Percentiles rank a stretch among this genome's conserved stretches.
These are phyloP conservation scores for Chaetoceros tenuissimus DNA, from an alignment of 108 stramenopile genomes.

Conservation along the genomic window DNA sequence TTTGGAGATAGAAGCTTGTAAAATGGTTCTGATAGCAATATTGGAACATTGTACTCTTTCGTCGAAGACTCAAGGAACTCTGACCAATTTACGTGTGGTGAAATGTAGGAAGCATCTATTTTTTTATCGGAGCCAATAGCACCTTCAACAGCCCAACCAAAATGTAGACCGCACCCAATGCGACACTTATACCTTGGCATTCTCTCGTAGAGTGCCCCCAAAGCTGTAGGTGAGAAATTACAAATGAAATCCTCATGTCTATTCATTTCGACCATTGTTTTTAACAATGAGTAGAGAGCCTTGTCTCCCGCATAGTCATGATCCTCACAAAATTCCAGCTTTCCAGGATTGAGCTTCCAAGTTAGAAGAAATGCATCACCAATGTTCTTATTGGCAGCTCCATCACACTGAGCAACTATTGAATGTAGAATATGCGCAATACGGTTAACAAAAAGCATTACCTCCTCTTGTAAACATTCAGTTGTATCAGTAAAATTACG, in stretches of 20 bases:
- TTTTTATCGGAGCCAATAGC: constrained; percentile 68
- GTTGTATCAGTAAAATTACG: constrained; percentile 76
- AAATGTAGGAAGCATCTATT: constrained; percentile 75
- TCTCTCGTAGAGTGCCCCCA: constrained; percentile 40
- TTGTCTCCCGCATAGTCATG: constrained; percentile 36
- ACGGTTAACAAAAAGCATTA: constrained; percentile 74
- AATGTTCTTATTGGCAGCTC: constrained; percentile 74
- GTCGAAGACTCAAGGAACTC: constrained; percentile 56
- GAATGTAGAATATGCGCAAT: constrained; percentile 63
- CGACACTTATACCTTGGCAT: constrained; percentile 51
- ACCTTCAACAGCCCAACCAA: constrained; percentile 81
- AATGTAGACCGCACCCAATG: constrained; percentile 65
- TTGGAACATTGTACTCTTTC: constrained; percentile 53
- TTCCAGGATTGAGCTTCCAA: constrained; percentile 48
- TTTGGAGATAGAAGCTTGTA: constrained; percentile 27
- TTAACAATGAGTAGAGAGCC: constrained; percentile 42
- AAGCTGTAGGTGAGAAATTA: constrained; percentile 39
- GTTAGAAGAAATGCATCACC: constrained; percentile 79
- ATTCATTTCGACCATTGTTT: constrained; percentile 50
- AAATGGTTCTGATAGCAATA: constrained; percentile 50
- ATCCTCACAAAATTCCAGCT: constrained; percentile 10
- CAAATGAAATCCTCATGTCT: constrained; percentile 44
- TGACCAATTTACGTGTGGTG: constrained; percentile 65
- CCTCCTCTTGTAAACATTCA: constrained; percentile 74
- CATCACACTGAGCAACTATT: constrained; percentile 40